phyloP scores from a whole-genome alignment of 164 flowering plant species.

The Warburgia ugandensis region DNA sequence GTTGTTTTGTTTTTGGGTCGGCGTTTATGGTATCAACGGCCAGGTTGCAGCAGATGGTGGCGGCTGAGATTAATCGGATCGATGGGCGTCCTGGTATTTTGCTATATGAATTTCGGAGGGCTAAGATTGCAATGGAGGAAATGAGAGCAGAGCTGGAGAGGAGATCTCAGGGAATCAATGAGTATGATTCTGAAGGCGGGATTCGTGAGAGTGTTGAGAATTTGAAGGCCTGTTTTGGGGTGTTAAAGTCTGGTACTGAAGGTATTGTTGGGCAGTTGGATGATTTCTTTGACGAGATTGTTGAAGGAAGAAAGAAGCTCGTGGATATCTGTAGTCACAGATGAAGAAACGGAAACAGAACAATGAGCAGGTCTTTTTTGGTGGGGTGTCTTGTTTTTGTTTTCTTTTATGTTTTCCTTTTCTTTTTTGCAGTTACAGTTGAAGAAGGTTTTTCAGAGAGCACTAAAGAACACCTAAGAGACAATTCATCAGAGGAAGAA shows the following conservation, averaged over 20 bases:
- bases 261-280: conserved; percentile 69
- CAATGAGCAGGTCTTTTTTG: too few relatives aligned
- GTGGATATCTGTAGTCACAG: conserved; percentile 86
- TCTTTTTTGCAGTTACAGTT: conserved; percentile 21
- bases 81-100: conserved; percentile 46
- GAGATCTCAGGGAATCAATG: conserved; percentile 22
- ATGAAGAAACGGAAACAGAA: too few relatives aligned
- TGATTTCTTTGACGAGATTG: conserved; percentile 97
- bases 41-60: conserved; percentile 68
- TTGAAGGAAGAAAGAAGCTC: conserved; percentile 89
- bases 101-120: conserved; percentile 57
- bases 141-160: conserved; percentile 65
- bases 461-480: too few relatives aligned
- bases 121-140: conserved; percentile 61
- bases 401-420: conserved; percentile 5
- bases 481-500: too few relatives aligned
- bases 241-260: conserved; percentile 64
- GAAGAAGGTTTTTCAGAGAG: conserved; percentile 14
- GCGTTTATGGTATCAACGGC: conserved; percentile 60
- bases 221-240: conserved; percentile 54
- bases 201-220: conserved; percentile 62
- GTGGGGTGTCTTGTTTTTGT: conserved; percentile 8
- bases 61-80: conserved; percentile 43
- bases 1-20: conserved; percentile 61
- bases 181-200: conserved; percentile 34